These are phyloP conservation scores for Cutaneotrichosporon spelunceum DNA, from an alignment of 1,284 basidiomycete genomes.

Conservation along the genomic window DNA sequence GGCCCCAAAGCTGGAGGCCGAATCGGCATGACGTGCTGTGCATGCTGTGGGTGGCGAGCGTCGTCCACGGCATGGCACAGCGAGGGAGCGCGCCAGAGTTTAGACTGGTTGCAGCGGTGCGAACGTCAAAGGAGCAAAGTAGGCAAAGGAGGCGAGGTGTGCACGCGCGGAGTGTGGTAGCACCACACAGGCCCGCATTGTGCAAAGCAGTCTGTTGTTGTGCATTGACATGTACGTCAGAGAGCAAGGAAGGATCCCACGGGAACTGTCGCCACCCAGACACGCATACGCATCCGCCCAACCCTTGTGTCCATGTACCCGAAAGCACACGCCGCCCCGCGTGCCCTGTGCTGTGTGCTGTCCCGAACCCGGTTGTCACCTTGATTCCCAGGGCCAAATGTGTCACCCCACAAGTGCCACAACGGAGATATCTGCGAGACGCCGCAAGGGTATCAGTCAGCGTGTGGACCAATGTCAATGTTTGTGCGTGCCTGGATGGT, in stretches of 20 bases:
- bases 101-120: not conserved
- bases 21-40: not conserved
- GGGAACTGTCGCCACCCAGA: no score
- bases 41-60: not conserved
- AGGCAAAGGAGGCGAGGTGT: not conserved
- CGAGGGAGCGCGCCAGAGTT: not conserved
- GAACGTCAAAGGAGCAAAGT: not conserved
- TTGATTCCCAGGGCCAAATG: no score
- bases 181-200: not conserved
- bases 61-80: not conserved
- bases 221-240: not conserved
- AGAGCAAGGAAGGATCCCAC: not conserved
- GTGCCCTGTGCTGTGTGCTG: no score
- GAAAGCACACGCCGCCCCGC: no score
- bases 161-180: not conserved
- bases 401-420: not conserved
- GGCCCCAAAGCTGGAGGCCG: not conserved
- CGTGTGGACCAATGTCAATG: constrained; percentile 1
- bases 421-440: not conserved
- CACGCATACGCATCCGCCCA: no score
- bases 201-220: not conserved
- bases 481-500: not conserved
- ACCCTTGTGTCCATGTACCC: no score
- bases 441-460: not conserved
- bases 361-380: no score